Conservation (phyloP, 202 grass and related monocot genomes). For the Brachypodium distachyon region DNA sequence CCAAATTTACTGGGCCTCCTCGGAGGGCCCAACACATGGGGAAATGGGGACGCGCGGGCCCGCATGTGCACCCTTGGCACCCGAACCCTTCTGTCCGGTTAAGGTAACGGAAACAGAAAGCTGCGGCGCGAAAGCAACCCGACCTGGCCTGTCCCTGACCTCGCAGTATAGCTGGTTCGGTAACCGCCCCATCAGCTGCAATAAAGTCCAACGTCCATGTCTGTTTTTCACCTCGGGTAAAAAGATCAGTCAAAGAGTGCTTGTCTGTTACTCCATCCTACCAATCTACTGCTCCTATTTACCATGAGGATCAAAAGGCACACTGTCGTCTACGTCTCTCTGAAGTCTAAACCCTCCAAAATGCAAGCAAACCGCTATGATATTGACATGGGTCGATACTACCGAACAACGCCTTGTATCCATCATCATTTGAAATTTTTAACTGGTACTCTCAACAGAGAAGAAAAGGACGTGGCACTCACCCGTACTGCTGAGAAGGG, state of each 20-base stretch:
- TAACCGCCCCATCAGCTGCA: not conserved
- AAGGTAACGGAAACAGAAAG: constrained; percentile 33
- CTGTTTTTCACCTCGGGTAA: not conserved
- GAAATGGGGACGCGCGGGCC: constrained; percentile 3
- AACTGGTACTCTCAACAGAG: not conserved
- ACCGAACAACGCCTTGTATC: not conserved
- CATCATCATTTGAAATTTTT: not conserved
- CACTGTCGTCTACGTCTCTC: no score
- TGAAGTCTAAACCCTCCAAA: not conserved
- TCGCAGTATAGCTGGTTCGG: not conserved
- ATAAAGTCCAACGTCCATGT: not conserved
- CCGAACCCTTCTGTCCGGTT: constrained; percentile 4
- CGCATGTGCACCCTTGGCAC: not conserved
- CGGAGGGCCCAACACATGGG: constrained; percentile 1
- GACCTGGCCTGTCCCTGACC: not conserved
- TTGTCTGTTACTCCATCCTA: not conserved
- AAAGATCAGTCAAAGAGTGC: not conserved
- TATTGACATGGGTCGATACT: not conserved
- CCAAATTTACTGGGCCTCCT: constrained; percentile 30
- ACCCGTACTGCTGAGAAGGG: constrained; percentile 54
- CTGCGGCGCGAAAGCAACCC: constrained; percentile 17
- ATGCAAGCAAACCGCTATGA: not conserved
- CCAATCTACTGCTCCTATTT: not conserved
- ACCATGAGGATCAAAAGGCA: not conserved
- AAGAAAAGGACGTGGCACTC: constrained; percentile 15